Evolutionary conservation across 208 protist genomes (phyloP).

Genomic region (Acanthamoeba lugdunensis): DNA sequence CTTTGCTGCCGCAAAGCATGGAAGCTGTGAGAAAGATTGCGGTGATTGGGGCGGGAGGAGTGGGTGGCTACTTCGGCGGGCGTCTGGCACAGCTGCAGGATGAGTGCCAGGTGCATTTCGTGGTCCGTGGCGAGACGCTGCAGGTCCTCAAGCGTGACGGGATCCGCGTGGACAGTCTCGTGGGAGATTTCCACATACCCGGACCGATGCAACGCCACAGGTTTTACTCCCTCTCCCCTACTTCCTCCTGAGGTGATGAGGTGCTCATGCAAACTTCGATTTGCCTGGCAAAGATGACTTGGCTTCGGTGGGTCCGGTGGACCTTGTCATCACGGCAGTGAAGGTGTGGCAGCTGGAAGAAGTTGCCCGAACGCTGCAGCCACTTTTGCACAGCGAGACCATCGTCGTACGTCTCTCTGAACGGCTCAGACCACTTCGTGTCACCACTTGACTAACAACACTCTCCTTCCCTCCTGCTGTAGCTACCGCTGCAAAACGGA

Average conservation of each 20-base stretch:
- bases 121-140: slow-evolving; percentile 36
- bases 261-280: background rate
- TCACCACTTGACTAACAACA: background rate
- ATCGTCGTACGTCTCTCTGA: background rate
- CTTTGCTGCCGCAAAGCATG: background rate
- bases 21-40: background rate
- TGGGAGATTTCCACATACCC: background rate
- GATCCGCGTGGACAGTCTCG: slow-evolving; percentile 16
- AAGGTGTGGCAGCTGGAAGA: slow-evolving; percentile 62
- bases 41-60: background rate
- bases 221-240: no score
- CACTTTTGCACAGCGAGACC: background rate
- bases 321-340: slow-evolving; percentile 23
- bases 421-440: no score
- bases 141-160: background rate
- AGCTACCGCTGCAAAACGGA: slow-evolving; percentile 7
- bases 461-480: background rate
- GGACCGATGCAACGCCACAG: background rate
- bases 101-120: slow-evolving; percentile 31
- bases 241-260: background rate
- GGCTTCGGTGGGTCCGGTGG: background rate
- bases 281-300: background rate
- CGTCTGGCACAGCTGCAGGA: slow-evolving; percentile 27
- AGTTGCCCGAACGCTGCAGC: slow-evolving; percentile 11
- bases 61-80: slow-evolving; percentile 56